Conservation (phyloP, 176 grass and related monocot species). For the Aegilops longissima region DNA sequence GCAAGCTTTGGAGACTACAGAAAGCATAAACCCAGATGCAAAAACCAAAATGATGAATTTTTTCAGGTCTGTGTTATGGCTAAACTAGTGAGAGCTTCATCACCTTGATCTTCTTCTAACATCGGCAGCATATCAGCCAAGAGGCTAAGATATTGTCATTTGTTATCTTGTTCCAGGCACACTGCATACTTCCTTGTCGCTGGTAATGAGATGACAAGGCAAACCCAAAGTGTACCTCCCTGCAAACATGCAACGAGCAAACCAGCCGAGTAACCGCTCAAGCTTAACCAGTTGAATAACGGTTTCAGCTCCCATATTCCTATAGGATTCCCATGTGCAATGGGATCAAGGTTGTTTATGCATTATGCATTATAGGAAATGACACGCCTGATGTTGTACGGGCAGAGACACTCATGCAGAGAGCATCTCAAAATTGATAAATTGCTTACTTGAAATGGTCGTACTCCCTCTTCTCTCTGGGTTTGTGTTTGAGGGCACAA, state of each 20-base stretch:
- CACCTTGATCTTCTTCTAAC: neutral
- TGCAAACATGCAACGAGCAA: constrained; percentile 55
- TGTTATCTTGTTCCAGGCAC: constrained; percentile 53
- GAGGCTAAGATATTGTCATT: neutral
- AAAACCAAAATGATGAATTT: constrained; percentile 94
- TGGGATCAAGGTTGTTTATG: neutral
- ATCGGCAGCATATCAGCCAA: neutral
- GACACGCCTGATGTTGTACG: neutral
- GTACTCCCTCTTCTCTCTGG: neutral
- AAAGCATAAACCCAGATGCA: constrained; percentile 65
- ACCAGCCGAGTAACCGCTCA: constrained; percentile 6
- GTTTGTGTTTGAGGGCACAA: neutral
- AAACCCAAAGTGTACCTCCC: constrained; percentile 39
- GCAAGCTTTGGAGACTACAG: constrained; percentile 64
- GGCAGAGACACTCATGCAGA: neutral
- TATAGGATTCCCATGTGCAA: neutral
- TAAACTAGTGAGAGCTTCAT: neutral
- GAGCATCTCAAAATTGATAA: neutral
- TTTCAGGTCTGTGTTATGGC: constrained; percentile 48
- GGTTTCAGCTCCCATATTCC: neutral
- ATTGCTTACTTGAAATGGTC: neutral
- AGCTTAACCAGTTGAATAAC: neutral
- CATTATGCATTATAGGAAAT: neutral
- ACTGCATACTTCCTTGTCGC: constrained; percentile 91
- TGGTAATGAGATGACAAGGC: constrained; percentile 85